Evolutionary conservation across 2,329 filamentous ascomycete species (phyloP), one percentile per base, ranked within the genome.

Genomic region (Samsoniella hepiali): DNA sequence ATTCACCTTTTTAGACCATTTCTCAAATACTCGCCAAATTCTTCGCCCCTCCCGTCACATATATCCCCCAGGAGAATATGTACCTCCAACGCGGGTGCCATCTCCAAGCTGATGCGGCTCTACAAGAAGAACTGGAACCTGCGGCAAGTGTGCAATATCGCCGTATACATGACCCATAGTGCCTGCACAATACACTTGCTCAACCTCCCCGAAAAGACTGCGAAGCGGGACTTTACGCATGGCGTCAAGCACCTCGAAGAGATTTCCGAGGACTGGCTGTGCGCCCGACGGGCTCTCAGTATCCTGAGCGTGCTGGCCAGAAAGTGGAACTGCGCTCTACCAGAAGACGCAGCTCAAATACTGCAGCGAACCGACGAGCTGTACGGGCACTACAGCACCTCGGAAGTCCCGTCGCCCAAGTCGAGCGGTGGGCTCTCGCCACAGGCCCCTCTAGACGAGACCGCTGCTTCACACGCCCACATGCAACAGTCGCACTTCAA

Each of bases 1-100:
- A 96, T 98, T 65, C 93, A 98, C 71, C 87, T 98, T 5, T 98
- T 97, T 80, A 88, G 94, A 5, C 94, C 95, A 0, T 98, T 98
- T 72, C 83, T 98, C 58, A 97, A 95, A 74, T 98, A 97, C 72
- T 89, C 86, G 3, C 91, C 90, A 56, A 79, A 85, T 7, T 88
- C 88, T 1, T 97, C 93, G 1, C 94, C 93, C 1, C 82, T 97
- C 1, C 94, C 93, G 3, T 79, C 87, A 2, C 92, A 96, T 70
- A 91, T 97, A 22, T 97, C 93, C 8, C 94, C 95, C 0, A 87
- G 94, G 22, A 92, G 93, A 68, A 87, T 96, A 61, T 97, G 94
- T 76, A 95, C 93, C 0, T 90, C 94, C 71, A 93, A 95, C 60
- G 94, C 95, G 0, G 88, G 89, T 2, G 88, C 89, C 67, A 95